Evolutionary conservation across 306 rosid species (phyloP).

Genomic region (Inga oerstediana): DNA sequence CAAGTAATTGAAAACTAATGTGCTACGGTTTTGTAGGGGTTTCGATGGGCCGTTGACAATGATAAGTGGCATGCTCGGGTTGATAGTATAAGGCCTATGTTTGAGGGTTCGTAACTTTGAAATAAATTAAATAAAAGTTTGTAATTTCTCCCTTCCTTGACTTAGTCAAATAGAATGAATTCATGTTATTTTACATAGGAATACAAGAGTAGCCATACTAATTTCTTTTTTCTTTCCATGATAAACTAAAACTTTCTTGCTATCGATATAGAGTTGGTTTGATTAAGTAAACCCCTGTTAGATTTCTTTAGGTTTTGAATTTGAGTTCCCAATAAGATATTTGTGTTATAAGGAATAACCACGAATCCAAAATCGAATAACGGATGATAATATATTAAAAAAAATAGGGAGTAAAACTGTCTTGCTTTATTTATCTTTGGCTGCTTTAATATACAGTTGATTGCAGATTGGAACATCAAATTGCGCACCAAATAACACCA

Average conservation of each 20-base stretch:
- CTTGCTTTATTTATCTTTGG: conserved; percentile 2
- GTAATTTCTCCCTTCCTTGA: not conserved
- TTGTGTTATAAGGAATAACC: accelerated
- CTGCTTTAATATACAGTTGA: conserved; percentile 49
- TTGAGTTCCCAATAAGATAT: no score
- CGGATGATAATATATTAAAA: no score
- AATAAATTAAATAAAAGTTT: not conserved
- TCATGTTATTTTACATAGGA: not conserved
- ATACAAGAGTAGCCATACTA: not conserved
- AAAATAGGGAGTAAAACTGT: not conserved
- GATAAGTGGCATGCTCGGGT: conserved; percentile 87
- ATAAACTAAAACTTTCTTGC: not conserved
- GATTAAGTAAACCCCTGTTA: accelerated
- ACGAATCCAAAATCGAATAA: no score
- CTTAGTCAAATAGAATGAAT: not conserved
- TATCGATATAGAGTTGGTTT: no score
- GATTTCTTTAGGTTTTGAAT: no score
- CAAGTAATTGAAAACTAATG: not conserved
- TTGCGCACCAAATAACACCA: conserved; percentile 58
- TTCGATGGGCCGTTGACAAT: conserved; percentile 86
- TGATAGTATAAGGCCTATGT: conserved; percentile 73
- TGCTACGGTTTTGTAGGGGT: conserved; percentile 58
- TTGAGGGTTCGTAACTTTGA: conserved; percentile 64
- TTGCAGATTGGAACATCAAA: conserved; percentile 50
- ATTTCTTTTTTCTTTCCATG: not conserved